Evolutionary conservation across 306 rosid genomes (phyloP), one percentile per base, ranked within the genome.

Genomic region (Lupinus albus): DNA sequence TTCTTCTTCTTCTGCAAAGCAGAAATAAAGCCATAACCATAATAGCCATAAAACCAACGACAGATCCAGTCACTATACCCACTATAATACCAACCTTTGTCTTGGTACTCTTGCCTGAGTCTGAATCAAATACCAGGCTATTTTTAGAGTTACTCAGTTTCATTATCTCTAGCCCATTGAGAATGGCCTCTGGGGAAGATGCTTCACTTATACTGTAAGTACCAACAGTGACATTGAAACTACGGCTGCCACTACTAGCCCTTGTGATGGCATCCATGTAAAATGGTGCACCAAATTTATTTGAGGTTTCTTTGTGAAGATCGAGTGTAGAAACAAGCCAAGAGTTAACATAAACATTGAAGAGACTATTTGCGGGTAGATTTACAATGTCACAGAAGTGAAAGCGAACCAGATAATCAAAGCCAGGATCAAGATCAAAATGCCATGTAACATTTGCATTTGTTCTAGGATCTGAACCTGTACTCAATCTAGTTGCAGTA

Each of bases 141-240:
- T 71, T 56, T 38, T 48, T 20, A n/a, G 86, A 71, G 72, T 84
- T 75, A 50, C 89, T 86, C 11, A 85, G 46, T 77, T 85, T 85
- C 89, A 85, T 79, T 47, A 88, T 78, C 82, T 88, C 95, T 35
- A 88, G 58, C 42, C 89, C 95, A 61, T 85, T 88, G 47, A 88
- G 87, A 55, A 88, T 53, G 73, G 76, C 80, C 11, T 47, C n/a
- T 4, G 86, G 56, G 12, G 11, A 8, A 44, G 11, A 0, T 7
- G 64, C 7, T 1, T 53, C 73, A 11, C 44, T 70, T 4, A 35
- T 0, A 20, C 16, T 74, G 8, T 59, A 70, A 42, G 82, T 70
- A 17, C 95, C 89, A 73, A 88, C 86, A 59, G 87, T 78, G 1
- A 85, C 73, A 14, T 67, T 80, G 11, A 88, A 69, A 79, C 59